These are phyloP conservation scores for Esteya vermicola DNA, from an alignment of 2,329 filamentous ascomycete genomes.

Conservation along the genomic window DNA sequence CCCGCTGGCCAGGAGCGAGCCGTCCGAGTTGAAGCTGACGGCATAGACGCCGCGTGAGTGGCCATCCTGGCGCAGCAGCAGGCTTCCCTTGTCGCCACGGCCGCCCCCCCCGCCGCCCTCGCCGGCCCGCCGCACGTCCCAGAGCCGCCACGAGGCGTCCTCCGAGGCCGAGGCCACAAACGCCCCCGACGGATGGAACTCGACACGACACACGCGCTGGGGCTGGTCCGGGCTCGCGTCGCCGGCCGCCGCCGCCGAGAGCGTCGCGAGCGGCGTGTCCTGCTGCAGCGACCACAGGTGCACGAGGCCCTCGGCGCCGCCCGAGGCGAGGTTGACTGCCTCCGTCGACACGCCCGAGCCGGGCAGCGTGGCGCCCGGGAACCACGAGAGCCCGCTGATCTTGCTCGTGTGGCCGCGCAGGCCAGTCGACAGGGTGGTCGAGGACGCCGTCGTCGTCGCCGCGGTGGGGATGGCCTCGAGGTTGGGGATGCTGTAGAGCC, in stretches of 20 bases:
- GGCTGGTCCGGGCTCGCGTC: constrained; percentile 70
- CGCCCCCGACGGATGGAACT: constrained; percentile 83
- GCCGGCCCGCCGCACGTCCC: constrained; percentile 77
- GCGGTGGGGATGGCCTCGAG: constrained; percentile 63
- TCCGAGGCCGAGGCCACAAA: constrained; percentile 90
- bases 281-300: constrained; percentile 82
- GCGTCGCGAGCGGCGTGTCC: constrained; percentile 70
- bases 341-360: constrained; percentile 56
- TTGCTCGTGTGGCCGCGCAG: constrained; percentile 78
- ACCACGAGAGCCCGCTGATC: constrained; percentile 83
- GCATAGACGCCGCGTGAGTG: constrained; percentile 90
- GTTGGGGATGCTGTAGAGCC: constrained; percentile 70
- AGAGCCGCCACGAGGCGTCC: constrained; percentile 92
- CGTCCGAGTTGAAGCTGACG: constrained; percentile 80
- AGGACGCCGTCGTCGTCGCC: too few relatives aligned
- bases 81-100: too few relatives aligned
- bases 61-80: constrained; percentile 73
- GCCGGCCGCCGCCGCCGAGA: too few relatives aligned
- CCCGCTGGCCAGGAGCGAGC: constrained; percentile 80
- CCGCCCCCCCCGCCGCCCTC: constrained; percentile 40
- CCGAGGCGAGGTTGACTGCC: constrained; percentile 74
- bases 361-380: constrained; percentile 64
- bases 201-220: constrained; percentile 77
- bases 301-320: constrained; percentile 75
- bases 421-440: too few relatives aligned